These are phyloP conservation scores for Secale cereale DNA, from an alignment of 176 grass and related monocot species.

Conservation along the genomic window DNA sequence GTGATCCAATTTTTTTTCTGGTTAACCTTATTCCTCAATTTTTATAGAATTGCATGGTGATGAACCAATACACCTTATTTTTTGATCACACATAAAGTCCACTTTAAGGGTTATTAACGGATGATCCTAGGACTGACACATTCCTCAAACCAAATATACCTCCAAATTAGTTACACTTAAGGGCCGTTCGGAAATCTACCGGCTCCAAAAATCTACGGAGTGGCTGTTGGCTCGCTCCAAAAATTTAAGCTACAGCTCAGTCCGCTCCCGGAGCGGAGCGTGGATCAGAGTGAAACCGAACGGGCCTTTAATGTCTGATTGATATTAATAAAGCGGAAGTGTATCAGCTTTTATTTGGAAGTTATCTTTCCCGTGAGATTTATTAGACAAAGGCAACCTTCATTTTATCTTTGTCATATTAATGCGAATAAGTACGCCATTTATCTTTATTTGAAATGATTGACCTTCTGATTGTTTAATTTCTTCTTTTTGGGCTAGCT, in stretches of 20 bases:
- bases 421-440: not conserved
- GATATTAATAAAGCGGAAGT: not conserved
- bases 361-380: not conserved
- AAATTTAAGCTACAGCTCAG: too few species aligned
- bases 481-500: conserved; percentile 35
- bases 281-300: too few species aligned
- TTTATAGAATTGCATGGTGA: conserved; percentile 2
- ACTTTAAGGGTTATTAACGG: conserved; percentile 6
- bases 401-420: conserved; percentile 13
- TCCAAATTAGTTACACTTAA: conserved; percentile 3
- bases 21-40: not conserved
- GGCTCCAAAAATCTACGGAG: too few species aligned
- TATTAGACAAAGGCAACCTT: not conserved
- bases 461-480: conserved; percentile 18
- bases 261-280: too few species aligned
- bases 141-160: conserved; percentile 19
- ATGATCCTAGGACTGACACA: not conserved
- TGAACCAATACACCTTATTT: not conserved
- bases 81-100: not conserved
- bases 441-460: conserved; percentile 19
- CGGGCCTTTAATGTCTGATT: not conserved
- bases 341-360: not conserved
- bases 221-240: too few species aligned
- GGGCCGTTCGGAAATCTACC: too few species aligned
- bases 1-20: not conserved